Evolutionary conservation across 805 yeast species (phyloP), one percentile per base, ranked within the genome.

Genomic region (Komagataella phaffii): DNA sequence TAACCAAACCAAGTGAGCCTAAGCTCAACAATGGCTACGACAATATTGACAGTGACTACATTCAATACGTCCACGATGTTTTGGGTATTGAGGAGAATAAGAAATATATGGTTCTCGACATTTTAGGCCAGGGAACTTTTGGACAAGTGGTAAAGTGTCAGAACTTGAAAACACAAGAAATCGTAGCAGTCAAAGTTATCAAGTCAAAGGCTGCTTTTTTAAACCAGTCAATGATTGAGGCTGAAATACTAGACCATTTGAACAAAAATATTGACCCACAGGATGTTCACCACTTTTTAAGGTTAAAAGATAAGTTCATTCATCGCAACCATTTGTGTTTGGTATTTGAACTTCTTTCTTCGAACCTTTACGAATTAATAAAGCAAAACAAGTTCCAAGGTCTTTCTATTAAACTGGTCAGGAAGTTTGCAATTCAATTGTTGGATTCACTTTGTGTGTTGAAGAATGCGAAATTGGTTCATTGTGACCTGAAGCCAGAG

Each of bases 71-170:
- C 19, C 93, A 95, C 64, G 99, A 95, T 64, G 81, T 93, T 21
- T 69, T 93, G 45, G 98, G 99, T 4, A 74, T 80, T 3, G 88
- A 85, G 58, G 93, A 87, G 57, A 90, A 88, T 53, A 74, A 90
- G 51, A 85, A 87, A 62, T 91, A 90, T 63, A 74, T 93, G 60
- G 96, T 93, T 4, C 70, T 93, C 53, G 98, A 91, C 65, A 74
- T 93, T 14, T 68, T 93, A 46, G 99, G 99, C 0, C 91, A 90
- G 55, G 99, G 99, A 2, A 90, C 99, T 1, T 93, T 93, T 73
- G 99, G 99, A 7, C 98, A 93, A 68, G 99, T 93, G 48, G 95
- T 90, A 46, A 93, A 91, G 68, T 91, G 97, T 67, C 96, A 88
- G 64, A 78, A 81, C 58, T 56, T 72, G 55, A 67, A 65, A 48